Percentiles rank a stretch among this genome's conserved stretches.
Conservation (phyloP, 345 rosid genomes). For the Tarenaya hassleriana region DNA sequence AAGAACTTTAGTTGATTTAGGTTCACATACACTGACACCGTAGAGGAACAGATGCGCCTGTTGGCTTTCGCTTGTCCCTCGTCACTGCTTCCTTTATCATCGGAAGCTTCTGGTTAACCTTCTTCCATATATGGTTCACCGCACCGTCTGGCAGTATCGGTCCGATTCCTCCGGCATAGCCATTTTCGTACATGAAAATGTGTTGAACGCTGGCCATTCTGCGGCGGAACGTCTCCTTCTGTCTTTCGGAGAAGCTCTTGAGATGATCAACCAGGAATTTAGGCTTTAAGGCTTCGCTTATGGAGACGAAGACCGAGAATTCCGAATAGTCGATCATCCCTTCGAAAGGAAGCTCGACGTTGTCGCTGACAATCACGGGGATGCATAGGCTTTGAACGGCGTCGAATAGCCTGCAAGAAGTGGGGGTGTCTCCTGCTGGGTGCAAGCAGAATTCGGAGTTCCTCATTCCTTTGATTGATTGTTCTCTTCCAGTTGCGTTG, state of each 20-base stretch:
- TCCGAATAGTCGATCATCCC: conserved; percentile 71
- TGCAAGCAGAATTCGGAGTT: conserved; percentile 89
- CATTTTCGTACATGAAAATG: conserved; percentile 60
- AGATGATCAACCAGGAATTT: conserved; percentile 62
- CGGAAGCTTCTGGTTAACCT: conserved; percentile 71
- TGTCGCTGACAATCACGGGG: conserved; percentile 83
- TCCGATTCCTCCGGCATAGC: conserved; percentile 58
- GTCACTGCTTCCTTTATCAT: conserved; percentile 62
- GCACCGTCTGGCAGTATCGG: conserved; percentile 68
- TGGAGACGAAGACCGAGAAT: conserved; percentile 70
- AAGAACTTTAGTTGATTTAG: not conserved
- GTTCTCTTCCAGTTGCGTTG: conserved; percentile 84
- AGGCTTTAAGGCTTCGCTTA: conserved; percentile 65
- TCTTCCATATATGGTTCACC: conserved; percentile 82
- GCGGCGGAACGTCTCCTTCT: conserved; percentile 45
- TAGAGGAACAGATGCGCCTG: conserved; percentile 53
- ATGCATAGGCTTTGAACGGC: conserved; percentile 95
- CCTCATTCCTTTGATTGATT: conserved; percentile 86
- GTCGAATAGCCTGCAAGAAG: conserved; percentile 92
- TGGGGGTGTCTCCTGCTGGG: conserved; percentile 96
- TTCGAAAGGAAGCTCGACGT: conserved; percentile 85
- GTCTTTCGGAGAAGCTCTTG: conserved; percentile 41
- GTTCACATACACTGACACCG: conserved; percentile 80
- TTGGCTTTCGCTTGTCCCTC: conserved; percentile 66
- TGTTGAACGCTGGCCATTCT: conserved; percentile 56